Base-by-base conservation (phyloP, 2,329 filamentous ascomycete genomes). In the Aspergillus viridinutans region DNA sequence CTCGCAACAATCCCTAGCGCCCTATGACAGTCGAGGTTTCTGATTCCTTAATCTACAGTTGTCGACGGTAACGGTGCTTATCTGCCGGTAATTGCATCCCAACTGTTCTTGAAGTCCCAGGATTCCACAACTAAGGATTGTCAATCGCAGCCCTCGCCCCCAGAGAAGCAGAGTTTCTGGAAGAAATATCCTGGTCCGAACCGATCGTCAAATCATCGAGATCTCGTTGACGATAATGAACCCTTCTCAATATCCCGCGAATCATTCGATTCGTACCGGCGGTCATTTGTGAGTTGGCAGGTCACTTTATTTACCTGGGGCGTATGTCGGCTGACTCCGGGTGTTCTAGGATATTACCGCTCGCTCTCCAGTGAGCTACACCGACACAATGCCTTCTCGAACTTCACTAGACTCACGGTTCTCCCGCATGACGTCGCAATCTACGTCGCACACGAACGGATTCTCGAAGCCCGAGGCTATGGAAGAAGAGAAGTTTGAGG, bases 11-110 rank as follows among this genome's bases (percentile, higher is more conserved):
- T 28, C 17, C 21, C 23, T 28, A 8, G 10, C 38, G 8, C 55
- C 55, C 25, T 23, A 42, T 28, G 25, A 28, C 43, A 10, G n/a
- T 25, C 57, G 40, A 49, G 49, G 51, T 50, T 49, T 29, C 52
- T 60, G 55, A 63, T 63, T 69, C 61, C 58, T 66, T 69, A 72
- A 62, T 71, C 62, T 59, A 25, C 72, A 97, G 93, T 97, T 63
- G 94, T 97, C 74, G 95, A 96, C 72, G 92, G 96, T 76, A 95
- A 90, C 73, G 93, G 93, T 64, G 89, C 96, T 60, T 97, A 96
- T 77, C 84, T 97, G 64, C 93, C 93, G 67, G 91, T 94, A 86
- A 76, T 59, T 68, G 21, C 35, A 40, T 43, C 47, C 32, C 38
- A 20, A 45, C 32, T 52, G 29, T 23, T 23, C 40, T 43, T 52